A percentile compares a stretch with the other conserved stretches of the same genome.
phyloP scores from a whole-genome alignment of 169 alveolate species.

The Cryptosporidium canis region DNA sequence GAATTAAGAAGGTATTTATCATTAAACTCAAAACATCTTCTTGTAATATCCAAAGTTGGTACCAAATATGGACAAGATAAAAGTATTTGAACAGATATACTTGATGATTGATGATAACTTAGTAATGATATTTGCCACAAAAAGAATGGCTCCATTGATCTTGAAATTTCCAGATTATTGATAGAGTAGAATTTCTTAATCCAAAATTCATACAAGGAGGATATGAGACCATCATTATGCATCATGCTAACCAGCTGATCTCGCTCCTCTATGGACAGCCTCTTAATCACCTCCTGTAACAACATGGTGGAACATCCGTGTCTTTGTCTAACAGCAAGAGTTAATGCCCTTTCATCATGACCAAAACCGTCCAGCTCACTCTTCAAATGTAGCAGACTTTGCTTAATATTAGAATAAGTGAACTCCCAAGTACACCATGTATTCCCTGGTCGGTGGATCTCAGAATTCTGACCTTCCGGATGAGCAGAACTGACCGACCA shows the following conservation, averaged over 20 bases:
- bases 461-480: no score
- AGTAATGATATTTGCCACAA: slow-evolving; percentile 53
- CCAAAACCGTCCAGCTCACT: background rate
- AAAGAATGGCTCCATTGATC: slow-evolving; percentile 63
- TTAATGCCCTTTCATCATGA: background rate
- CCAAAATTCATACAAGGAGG: slow-evolving; percentile 58
- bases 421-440: slow-evolving; percentile 65
- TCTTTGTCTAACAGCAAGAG: slow-evolving; percentile 9
- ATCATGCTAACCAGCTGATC: slow-evolving; percentile 41
- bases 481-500: no score
- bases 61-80: slow-evolving; percentile 19
- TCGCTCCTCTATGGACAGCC: background rate
- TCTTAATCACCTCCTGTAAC: slow-evolving; percentile 3
- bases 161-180: slow-evolving; percentile 20
- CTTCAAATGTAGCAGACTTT: background rate
- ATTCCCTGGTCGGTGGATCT: no score
- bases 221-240: slow-evolving; percentile 45
- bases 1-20: slow-evolving; percentile 34
- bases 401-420: slow-evolving; percentile 24
- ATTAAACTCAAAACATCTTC: slow-evolving; percentile 30
- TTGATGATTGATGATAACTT: background rate
- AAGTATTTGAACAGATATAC: slow-evolving; percentile 13
- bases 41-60: slow-evolving; percentile 6
- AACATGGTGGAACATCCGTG: slow-evolving; percentile 56
- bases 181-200: slow-evolving; percentile 33